Base-by-base conservation (phyloP, 2,329 filamentous ascomycete species). In the Daldinia sp. region DNA sequence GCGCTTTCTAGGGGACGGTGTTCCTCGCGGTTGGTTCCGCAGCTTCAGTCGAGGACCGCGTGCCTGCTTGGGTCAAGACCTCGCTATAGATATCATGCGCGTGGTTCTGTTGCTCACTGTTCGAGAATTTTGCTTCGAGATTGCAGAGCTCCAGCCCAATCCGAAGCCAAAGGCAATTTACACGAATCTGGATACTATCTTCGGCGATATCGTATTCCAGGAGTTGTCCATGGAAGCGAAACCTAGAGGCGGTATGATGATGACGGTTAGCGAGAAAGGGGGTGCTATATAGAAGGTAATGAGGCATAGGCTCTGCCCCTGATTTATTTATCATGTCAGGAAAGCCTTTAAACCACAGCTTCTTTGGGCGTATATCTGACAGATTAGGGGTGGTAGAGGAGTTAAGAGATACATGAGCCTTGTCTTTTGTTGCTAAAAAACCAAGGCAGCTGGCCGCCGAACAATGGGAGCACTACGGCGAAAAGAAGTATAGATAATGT, bases 11-110 rank as follows among this genome's bases (percentile, higher is more conserved):
- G 46, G 46, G 2, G 46, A 50, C 26, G 23, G 23, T 4, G 23
- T 50, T 50, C 46, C 46, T 3, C 46, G 46, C 26, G 46, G 46
- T 7, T 50, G 46, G 46, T 50, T 50, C 23, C 46, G 46, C 3
- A 50, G 23, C 26, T 50, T 50, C 13, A 50, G 46, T 50, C 46
- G 46, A 6, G 46, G 46, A 2, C 46, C 46, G 26, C 46, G 46
- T 1, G 46, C 23, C 15, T 50, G 46, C 46, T 6, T 50, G 3
- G 46, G 46, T 6, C 46, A 50, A 28, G 23, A 30, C 3, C 46
- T 50, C 3, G 46, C 46, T 10, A 15, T 50, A 10, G 46, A 50
- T 26, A 50, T 50, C 23, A 50, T 50, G 46, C 46, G 46, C 26
- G 46, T 50, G 23, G 15, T 50, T 23, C 46, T 50, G 13, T 15